A percentile compares a stretch with the other conserved stretches of the same genome.
Evolutionary conservation across 345 rosid genomes (phyloP).

Genomic region (Gossypium mustelinum): DNA sequence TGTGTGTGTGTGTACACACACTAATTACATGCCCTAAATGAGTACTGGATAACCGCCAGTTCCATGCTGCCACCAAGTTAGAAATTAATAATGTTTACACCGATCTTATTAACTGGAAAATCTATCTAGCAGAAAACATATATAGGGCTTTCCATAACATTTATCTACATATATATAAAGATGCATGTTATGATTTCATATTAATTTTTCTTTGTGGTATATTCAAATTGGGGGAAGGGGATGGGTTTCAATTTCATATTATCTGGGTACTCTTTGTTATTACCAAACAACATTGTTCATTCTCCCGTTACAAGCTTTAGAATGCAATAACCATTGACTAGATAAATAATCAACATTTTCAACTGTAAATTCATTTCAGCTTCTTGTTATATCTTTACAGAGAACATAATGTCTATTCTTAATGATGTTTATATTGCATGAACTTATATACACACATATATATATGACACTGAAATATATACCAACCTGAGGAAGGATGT

Average conservation of each 20-base stretch:
- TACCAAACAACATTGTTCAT: neutral
- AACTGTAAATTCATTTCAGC: neutral
- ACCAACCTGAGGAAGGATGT: neutral
- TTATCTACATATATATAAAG: too few relatives aligned
- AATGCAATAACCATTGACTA: neutral
- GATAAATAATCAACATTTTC: neutral
- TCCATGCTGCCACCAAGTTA: too few relatives aligned
- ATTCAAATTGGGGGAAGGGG: too few relatives aligned
- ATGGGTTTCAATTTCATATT: too few relatives aligned
- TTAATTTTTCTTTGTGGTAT: neutral
- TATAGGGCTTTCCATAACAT: too few relatives aligned
- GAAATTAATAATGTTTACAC: too few relatives aligned
- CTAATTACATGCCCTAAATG: neutral
- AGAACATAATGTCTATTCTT: too few relatives aligned
- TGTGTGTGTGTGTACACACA: too few relatives aligned
- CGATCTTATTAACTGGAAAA: neutral
- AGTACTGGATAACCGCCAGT: too few relatives aligned
- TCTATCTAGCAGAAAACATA: neutral
- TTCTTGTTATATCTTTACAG: neutral
- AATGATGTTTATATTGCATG: neutral
- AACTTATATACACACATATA: neutral
- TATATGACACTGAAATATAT: neutral
- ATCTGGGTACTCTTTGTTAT: neutral
- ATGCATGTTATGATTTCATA: neutral
- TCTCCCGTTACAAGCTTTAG: neutral